Base-by-base conservation (phyloP, 2,329 filamentous ascomycete species). In the Colletotrichum noveboracense region DNA sequence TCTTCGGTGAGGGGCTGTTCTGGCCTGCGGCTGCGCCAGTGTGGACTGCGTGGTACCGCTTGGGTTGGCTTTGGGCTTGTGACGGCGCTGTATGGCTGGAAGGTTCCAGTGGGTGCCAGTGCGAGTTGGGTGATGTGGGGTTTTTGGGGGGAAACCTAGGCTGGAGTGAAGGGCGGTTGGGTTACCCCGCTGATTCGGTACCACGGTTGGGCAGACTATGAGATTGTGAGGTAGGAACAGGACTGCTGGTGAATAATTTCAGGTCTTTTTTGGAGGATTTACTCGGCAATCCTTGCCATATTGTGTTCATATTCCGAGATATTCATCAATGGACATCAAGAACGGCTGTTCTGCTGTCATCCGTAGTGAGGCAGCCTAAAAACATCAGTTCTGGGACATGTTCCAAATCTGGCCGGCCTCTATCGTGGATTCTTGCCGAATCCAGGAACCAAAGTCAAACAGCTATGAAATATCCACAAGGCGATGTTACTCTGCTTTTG, bases 11-110 rank as follows among this genome's bases (percentile, higher is more conserved):
- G 56, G 28, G n/a, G 58, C 26, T 34, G 30, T 5, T 10, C 18
- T 61, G 58, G 56, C 16, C 56, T 60, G 56, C 56, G 43, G 43
- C 43, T 48, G 43, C n/a, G 2, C 43, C 38, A 43, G 18, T 43
- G 38, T 43, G 38, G 38, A n/a, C 52, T 56, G 13, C 52, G 14
- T 56, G 21, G n/a, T 56, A 28, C 14, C n/a, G 26, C 21, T 36
- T n/a, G 9, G 55, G 18, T 48, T 61, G 24, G 8, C 21, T 56
- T 38, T 52, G 36, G 34, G 56, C 38, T 28, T 43, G 21, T 43
- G 60, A 66, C 8, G 36, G 61, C 38, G 12, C 30, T 67, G 71
- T 71, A 68, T 68, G 76, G 76, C 76, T 77, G 74, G 76, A 77
- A 77, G 70, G 70, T 77, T 77, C 76, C 76, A 77, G 66, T 26